Evolutionary conservation across 2,329 filamentous ascomycete genomes (phyloP), one percentile per base, ranked within the genome.

Genomic region (Alternaria angustiovoidea): DNA sequence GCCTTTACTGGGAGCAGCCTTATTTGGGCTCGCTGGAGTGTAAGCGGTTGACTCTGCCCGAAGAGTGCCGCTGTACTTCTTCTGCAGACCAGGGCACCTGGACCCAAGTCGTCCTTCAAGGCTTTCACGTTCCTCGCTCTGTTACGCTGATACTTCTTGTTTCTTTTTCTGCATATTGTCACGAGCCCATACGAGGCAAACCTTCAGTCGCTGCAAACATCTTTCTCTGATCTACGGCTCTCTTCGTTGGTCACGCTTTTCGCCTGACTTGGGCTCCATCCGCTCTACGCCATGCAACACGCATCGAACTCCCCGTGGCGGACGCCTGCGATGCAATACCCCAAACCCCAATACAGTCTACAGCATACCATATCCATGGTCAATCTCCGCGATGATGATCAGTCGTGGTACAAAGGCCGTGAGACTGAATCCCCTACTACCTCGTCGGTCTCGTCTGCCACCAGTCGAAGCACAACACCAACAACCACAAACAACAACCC

Each of bases 351-450:
- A 48, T 75, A 73, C 55, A 73, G 70, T 44, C 71, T 80, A 30
- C 71, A 75, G 54, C 76, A 79, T 55, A 76, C 76, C 43, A 74
- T 77, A 55, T 79, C 77, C 42, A 78, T 79, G 76, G 70, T 77
- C 49, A 78, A 80, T 61, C 69, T 80, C 54, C 77, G 46, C 20
- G 46, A 78, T 60, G 76, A 79, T 39, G 75, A 78, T 51, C 68
- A 73, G 39, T 64, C 69, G 30, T 79, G 77, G 77, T 75, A 77
- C 61, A 62, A 66, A 14, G 71, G 67, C 44, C 72, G 75, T 30
- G 69, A 70, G 8, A 71, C 76, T 12, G 70, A 76, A 14, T 79
- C 78, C 59, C 77, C 77, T 14, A 75, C 75, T 38, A 66, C 74
- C n/a, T 79, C 77, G n/a, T 78, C 78, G 1, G 75, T 77, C 26